These are phyloP conservation scores for Rhodotorula sp. DNA, from an alignment of 1,284 basidiomycete species.

Conservation along the genomic window DNA sequence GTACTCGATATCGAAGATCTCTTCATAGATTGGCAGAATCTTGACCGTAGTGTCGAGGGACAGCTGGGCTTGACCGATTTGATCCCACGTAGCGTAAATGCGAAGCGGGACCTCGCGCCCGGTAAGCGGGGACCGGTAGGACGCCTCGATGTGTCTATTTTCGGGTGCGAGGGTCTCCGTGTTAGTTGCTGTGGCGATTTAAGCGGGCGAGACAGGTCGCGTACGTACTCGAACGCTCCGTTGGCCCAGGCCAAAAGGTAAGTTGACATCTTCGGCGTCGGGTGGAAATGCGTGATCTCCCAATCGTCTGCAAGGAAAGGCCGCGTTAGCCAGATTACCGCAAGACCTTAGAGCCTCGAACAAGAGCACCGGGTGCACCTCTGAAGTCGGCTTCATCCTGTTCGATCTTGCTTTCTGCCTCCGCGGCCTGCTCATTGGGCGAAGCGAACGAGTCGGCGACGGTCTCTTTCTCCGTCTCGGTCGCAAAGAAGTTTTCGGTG, in stretches of 20 bases:
- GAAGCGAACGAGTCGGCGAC: not conserved
- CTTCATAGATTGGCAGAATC: conserved; percentile 86
- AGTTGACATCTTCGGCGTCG: conserved; percentile 66
- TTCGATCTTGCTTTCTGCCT: not conserved
- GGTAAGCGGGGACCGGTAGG: conserved; percentile 76
- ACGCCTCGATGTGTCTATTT: conserved; percentile 62
- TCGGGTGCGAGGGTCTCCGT: not conserved
- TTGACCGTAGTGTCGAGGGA: conserved; percentile 85
- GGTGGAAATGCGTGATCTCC: conserved; percentile 48
- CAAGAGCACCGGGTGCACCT: not conserved
- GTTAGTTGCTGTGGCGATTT: too few relatives aligned
- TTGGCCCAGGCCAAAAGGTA: conserved; percentile 92
- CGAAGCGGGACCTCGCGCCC: conserved; percentile 78
- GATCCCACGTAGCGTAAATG: conserved; percentile 80
- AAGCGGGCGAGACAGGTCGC: rapidly evolving
- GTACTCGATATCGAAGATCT: conserved; percentile 53
- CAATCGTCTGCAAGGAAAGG: conserved; percentile 31
- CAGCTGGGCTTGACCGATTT: conserved; percentile 70
- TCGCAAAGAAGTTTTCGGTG: conserved; percentile 3
- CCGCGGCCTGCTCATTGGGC: not conserved
- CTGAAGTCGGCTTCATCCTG: not conserved
- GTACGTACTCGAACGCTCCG: conserved; percentile 63
- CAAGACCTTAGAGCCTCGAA: too few relatives aligned
- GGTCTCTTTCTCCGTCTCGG: conserved; percentile 7
- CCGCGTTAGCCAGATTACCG: too few relatives aligned